Evolutionary conservation across 1,139 yeast species (phyloP).

Genomic region (Saccharomycopsis hybrid): DNA sequence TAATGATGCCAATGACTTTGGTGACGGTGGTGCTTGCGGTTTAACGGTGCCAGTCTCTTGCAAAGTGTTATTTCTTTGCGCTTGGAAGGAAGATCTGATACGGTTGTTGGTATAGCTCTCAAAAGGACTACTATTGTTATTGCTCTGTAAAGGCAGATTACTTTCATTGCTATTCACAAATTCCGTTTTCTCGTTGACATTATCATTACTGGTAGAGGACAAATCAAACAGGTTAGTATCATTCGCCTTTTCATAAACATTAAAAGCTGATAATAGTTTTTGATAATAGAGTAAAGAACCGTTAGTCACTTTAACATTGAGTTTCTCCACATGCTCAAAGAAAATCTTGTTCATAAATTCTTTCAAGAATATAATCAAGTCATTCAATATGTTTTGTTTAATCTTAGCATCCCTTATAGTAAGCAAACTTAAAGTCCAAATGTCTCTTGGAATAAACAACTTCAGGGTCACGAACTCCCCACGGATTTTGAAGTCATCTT

Average conservation of each 20-base stretch:
- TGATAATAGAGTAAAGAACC: slow-evolving; percentile 16
- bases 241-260: slow-evolving; percentile 11
- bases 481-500: slow-evolving; percentile 4
- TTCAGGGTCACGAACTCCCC: slow-evolving; percentile 17
- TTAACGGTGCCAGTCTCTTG: no score
- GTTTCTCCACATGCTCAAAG: neutral
- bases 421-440: slow-evolving; percentile 10
- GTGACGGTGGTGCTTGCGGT: neutral
- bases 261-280: slow-evolving; percentile 17
- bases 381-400: slow-evolving; percentile 18
- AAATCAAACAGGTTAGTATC: neutral
- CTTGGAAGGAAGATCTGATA: no score
- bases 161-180: no score
- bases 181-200: no score
- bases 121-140: no score
- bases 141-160: no score
- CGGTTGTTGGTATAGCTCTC: no score
- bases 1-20: neutral
- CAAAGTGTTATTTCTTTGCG: no score
- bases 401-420: slow-evolving; percentile 12
- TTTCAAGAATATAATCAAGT: slow-evolving; percentile 10
- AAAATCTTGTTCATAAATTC: slow-evolving; percentile 1
- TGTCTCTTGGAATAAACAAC: slow-evolving; percentile 13
- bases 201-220: no score
- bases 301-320: slow-evolving; percentile 7